Percentiles rank a stretch among this genome's conserved stretches.
These are phyloP conservation scores for Ogataea haglerorum DNA, from an alignment of 805 yeast species.

Conservation along the genomic window DNA sequence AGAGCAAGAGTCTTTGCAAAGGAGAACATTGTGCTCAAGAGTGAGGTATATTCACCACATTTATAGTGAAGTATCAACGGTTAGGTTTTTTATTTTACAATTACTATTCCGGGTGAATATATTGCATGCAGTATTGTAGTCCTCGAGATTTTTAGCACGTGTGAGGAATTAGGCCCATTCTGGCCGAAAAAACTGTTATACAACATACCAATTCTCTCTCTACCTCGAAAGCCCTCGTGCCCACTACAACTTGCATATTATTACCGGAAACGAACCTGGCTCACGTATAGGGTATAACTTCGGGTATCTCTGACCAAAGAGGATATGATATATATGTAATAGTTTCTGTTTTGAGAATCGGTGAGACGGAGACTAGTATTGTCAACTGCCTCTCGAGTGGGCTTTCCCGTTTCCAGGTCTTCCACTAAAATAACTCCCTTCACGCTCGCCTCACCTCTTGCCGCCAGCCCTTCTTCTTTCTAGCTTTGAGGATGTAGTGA, in stretches of 20 bases:
- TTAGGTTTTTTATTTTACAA: not conserved
- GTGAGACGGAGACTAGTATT: slow-evolving; percentile 50
- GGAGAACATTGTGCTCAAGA: not conserved
- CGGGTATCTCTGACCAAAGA: slow-evolving; percentile 21
- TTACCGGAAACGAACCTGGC: too few relatives aligned
- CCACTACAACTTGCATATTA: too few relatives aligned
- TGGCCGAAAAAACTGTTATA: too few relatives aligned
- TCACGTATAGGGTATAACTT: too few relatives aligned
- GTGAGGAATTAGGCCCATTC: not conserved
- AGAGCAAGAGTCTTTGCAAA: not conserved
- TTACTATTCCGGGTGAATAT: not conserved
- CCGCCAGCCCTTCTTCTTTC: slow-evolving; percentile 39
- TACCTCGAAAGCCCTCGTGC: too few relatives aligned
- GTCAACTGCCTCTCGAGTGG: slow-evolving; percentile 33
- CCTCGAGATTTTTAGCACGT: not conserved
- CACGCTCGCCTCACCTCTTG: not conserved
- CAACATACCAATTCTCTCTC: too few relatives aligned
- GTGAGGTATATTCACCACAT: not conserved
- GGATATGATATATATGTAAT: too few relatives aligned
- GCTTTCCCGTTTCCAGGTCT: slow-evolving; percentile 23
- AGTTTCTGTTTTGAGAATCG: slow-evolving; percentile 48
- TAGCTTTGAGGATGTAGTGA: slow-evolving; percentile 40
- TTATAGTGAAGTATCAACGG: not conserved
- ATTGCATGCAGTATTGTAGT: too few relatives aligned
- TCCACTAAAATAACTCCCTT: not conserved